A percentile compares a stretch with the other conserved stretches of the same genome.
Conservation (phyloP, 1,139 yeast genomes). For the Trichomonascaceae sp. region DNA sequence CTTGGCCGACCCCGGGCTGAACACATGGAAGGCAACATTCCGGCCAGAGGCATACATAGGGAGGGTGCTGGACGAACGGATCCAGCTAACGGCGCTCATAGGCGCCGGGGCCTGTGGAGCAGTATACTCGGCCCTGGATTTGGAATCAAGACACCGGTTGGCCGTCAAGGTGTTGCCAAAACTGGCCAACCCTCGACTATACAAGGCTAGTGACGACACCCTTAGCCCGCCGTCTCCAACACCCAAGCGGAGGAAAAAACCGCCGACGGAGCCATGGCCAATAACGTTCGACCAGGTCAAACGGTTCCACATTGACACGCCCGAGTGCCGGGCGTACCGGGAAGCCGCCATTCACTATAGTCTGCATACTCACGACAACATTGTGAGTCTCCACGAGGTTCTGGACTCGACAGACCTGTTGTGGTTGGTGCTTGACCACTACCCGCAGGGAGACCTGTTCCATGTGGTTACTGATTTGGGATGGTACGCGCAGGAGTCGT, state of each 20-base stretch:
- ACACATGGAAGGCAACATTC: background rate
- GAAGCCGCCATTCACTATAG: constrained; percentile 63
- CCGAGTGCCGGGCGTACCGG: constrained; percentile 25
- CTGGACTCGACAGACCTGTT: constrained; percentile 28
- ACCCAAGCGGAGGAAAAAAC: constrained; percentile 2
- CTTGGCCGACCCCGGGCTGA: background rate
- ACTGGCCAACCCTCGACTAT: background rate
- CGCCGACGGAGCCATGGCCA: constrained; percentile 18
- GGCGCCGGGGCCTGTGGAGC: constrained; percentile 89
- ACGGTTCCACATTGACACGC: constrained; percentile 2
- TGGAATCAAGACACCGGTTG: constrained; percentile 34
- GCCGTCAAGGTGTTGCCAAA: constrained; percentile 63
- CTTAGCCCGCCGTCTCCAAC: constrained; percentile 1
- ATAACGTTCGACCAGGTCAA: constrained; percentile 5
- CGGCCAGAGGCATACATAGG: constrained; percentile 4
- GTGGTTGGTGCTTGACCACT: constrained; percentile 72
- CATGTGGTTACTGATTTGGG: constrained; percentile 60
- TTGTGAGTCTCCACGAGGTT: constrained; percentile 66
- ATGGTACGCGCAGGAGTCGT: constrained; percentile 31
- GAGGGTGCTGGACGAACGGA: constrained; percentile 6
- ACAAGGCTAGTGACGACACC: background rate
- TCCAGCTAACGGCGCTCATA: constrained; percentile 13
- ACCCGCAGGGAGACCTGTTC: constrained; percentile 72
- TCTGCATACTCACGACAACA: constrained; percentile 68
- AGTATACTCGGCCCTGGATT: constrained; percentile 58